These are phyloP conservation scores for Zygosaccharomyces bisporus DNA, from an alignment of 805 yeast genomes.

Conservation along the genomic window DNA sequence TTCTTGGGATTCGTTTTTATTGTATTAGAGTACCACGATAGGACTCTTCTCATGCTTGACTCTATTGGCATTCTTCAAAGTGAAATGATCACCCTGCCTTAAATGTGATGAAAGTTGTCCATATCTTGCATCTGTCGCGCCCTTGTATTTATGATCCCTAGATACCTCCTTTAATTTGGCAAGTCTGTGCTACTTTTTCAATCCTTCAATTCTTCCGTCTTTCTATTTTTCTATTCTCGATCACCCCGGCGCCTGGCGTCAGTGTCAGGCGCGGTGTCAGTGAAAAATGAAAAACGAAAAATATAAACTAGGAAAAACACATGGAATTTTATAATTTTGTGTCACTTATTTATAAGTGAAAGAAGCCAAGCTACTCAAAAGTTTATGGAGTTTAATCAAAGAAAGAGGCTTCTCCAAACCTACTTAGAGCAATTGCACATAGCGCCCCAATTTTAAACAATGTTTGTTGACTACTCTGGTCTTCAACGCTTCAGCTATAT, in stretches of 20 bases:
- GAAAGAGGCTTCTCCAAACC: background rate
- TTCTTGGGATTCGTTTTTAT: constrained; percentile 46
- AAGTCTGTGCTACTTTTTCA: background rate
- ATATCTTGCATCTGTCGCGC: no score
- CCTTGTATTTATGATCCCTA: no score
- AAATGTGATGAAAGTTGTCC: no score
- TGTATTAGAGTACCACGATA: constrained; percentile 21
- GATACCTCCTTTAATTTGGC: background rate
- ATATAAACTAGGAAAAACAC: no score
- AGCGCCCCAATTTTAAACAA: constrained; percentile 1
- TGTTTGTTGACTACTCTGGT: constrained; percentile 28
- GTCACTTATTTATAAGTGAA: no score
- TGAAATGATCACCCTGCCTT: no score
- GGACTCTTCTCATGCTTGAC: constrained; percentile 16
- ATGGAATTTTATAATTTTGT: no score
- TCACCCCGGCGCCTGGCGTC: background rate
- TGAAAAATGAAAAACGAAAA: no score
- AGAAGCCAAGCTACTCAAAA: no score
- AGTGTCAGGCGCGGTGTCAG: background rate
- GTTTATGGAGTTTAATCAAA: no score
- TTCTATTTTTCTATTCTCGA: background rate
- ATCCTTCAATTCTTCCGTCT: no score
- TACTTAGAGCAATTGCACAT: background rate
- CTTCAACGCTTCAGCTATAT: constrained; percentile 19
- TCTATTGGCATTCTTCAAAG: no score